Evolutionary conservation across 2,329 filamentous ascomycete species (phyloP).

Genomic region (Hortaea sp.): DNA sequence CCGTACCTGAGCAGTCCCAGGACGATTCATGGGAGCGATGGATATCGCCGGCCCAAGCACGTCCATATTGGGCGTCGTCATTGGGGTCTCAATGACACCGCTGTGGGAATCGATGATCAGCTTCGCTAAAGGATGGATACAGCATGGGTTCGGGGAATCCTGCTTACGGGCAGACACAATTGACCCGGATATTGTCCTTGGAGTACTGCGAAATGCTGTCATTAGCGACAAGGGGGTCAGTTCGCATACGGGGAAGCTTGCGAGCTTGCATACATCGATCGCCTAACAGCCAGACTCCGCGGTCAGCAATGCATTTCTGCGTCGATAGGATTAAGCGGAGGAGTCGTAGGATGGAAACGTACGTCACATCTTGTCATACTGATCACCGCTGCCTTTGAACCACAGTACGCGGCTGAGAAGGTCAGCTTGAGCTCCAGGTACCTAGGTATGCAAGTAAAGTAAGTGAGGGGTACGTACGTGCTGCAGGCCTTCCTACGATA

Average conservation of each 20-base stretch:
- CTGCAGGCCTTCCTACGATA: constrained; percentile 32
- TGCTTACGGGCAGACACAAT: constrained; percentile 30
- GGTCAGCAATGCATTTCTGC: too few species aligned
- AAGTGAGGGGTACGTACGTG: constrained; percentile 26
- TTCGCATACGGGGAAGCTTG: too few species aligned
- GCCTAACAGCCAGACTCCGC: neutral
- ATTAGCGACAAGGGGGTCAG: neutral
- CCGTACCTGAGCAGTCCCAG: neutral
- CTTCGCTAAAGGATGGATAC: too few species aligned
- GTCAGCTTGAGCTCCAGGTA: neutral
- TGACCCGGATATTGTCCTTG: constrained; percentile 36
- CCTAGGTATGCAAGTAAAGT: neutral
- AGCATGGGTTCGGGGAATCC: too few species aligned
- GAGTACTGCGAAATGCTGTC: constrained; percentile 29
- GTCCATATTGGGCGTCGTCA: constrained; percentile 31
- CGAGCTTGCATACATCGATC: neutral
- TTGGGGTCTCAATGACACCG: constrained; percentile 25
- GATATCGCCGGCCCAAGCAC: constrained; percentile 19
- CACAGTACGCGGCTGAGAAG: constrained; percentile 32
- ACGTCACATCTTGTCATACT: constrained; percentile 37
- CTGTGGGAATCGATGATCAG: neutral
- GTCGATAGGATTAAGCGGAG: too few species aligned
- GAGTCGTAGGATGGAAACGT: neutral
- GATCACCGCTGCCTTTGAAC: constrained; percentile 38
- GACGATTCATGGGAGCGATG: constrained; percentile 30